phyloP scores from a whole-genome alignment of 345 rosid species.

The Rhodamnia argentea region DNA sequence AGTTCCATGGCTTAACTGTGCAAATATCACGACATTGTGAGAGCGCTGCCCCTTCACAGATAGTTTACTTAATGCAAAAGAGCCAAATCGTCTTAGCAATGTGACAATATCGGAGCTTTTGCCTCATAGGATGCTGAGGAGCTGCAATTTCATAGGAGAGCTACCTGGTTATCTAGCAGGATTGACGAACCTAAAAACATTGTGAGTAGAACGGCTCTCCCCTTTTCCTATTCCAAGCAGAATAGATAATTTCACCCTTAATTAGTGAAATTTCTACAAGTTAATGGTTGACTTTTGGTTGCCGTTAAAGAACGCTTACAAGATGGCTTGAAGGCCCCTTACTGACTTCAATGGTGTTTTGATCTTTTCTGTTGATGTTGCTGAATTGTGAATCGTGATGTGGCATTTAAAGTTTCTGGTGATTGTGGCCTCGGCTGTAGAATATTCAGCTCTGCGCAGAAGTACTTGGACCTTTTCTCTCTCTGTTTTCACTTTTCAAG shows the following conservation, averaged over 20 bases:
- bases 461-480: not conserved
- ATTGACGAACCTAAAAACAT: not conserved
- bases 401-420: not conserved
- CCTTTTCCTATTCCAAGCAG: not conserved
- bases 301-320: not conserved
- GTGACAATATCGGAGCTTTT: not conserved
- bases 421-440: not conserved
- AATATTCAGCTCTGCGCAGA: fast-evolving
- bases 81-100: not conserved
- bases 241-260: not conserved
- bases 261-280: not conserved
- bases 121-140: slow-evolving; percentile 35
- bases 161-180: slow-evolving; percentile 30
- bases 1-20: not conserved
- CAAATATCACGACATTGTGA: not conserved
- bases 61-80: not conserved
- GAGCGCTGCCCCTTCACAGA: not conserved
- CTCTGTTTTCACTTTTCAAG: not conserved
- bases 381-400: not conserved
- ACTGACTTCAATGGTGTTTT: not conserved
- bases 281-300: not conserved
- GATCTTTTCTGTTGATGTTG: not conserved
- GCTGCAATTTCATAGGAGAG: slow-evolving; percentile 38
- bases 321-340: not conserved
- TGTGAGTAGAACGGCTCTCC: slow-evolving; percentile 23